These are phyloP conservation scores for Phaffia tasmanica DNA, from an alignment of 768 basidiomycete species.

Conservation along the genomic window DNA sequence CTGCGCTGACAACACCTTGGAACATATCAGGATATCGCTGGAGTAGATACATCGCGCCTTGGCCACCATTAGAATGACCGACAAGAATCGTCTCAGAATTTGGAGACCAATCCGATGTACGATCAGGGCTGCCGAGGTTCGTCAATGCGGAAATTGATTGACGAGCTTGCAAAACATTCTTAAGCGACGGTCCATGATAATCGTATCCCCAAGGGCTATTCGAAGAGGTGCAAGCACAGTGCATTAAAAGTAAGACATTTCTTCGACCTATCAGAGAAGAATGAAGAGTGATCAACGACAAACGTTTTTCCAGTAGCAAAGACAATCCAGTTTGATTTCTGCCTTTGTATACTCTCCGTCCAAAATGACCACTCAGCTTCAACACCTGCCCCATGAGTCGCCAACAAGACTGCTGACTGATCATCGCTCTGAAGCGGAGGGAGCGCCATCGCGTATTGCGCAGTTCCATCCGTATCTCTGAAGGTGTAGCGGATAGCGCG, in stretches of 20 bases:
- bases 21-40: slow-evolving; percentile 63
- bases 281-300: neutral
- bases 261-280: neutral
- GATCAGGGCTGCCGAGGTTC: slow-evolving; percentile 25
- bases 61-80: slow-evolving; percentile 89
- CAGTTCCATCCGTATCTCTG: slow-evolving; percentile 3
- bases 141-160: slow-evolving; percentile 50
- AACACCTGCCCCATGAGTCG: slow-evolving; percentile 65
- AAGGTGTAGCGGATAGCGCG: slow-evolving; percentile 10
- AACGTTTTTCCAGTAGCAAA: slow-evolving; percentile 65
- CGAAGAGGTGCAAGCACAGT: neutral
- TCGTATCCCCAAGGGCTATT: slow-evolving; percentile 66
- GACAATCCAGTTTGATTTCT: slow-evolving; percentile 59
- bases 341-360: slow-evolving; percentile 45
- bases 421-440: slow-evolving; percentile 29
- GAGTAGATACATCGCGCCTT: slow-evolving; percentile 73
- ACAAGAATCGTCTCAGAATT: slow-evolving; percentile 47
- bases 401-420: slow-evolving; percentile 45
- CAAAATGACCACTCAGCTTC: slow-evolving; percentile 54
- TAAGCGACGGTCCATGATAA: slow-evolving; percentile 76
- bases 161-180: slow-evolving; percentile 56
- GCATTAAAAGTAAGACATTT: neutral
- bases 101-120: slow-evolving; percentile 33
- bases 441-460: slow-evolving; percentile 32
- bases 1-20: slow-evolving; percentile 31